Evolutionary conservation across 2,329 filamentous ascomycete genomes (phyloP).

Genomic region (Colletotrichum godetiae): DNA sequence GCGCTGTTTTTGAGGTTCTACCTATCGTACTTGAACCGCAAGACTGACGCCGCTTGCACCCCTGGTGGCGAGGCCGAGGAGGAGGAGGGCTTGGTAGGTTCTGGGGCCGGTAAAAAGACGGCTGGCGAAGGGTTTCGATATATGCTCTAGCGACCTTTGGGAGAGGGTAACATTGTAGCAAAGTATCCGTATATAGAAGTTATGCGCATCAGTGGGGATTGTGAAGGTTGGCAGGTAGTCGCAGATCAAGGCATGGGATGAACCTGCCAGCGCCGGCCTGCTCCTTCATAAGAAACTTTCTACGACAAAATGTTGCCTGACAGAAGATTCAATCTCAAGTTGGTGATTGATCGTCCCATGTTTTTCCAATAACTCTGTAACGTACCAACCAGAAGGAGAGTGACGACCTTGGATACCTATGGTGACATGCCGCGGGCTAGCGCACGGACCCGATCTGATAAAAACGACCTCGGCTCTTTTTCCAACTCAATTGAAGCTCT

Average conservation of each 20-base stretch:
- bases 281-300: neutral
- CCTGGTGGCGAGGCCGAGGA: constrained; percentile 44
- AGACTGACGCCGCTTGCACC: constrained; percentile 50
- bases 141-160: constrained; percentile 54
- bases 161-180: neutral
- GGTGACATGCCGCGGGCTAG: neutral
- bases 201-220: neutral
- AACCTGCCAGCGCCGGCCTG: neutral
- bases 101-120: constrained; percentile 38
- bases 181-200: neutral
- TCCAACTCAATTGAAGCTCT: neutral
- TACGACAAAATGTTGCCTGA: neutral
- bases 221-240: neutral
- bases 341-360: neutral
- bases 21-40: constrained; percentile 62
- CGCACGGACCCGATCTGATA: neutral
- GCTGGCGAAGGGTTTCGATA: constrained; percentile 53
- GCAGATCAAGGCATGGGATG: neutral
- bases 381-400: neutral
- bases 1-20: constrained; percentile 65
- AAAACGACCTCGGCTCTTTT: constrained; percentile 3
- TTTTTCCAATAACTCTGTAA: neutral
- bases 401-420: neutral
- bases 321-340: neutral
- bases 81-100: constrained; percentile 53